phyloP scores from a whole-genome alignment of 371 early-diverging fungal species.

The Gilbertella persicaria region DNA sequence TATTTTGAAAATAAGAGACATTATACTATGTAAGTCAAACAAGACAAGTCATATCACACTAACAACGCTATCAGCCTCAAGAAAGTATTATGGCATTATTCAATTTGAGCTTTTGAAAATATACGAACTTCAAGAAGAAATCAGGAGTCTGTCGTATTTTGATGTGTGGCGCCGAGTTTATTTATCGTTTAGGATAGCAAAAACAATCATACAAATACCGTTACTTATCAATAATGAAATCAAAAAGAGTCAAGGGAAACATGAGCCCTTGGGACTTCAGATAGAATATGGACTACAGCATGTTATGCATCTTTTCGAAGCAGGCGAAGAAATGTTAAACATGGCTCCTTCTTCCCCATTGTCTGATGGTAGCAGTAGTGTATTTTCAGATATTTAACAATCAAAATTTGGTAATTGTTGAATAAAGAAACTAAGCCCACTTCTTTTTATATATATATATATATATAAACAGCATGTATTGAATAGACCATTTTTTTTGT shows the following conservation, averaged over 20 bases:
- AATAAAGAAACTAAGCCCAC: too few species aligned
- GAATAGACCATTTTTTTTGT: too few species aligned
- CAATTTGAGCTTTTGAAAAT: slow-evolving; percentile 63
- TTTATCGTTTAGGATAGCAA: slow-evolving; percentile 54
- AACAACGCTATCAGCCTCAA: slow-evolving; percentile 42
- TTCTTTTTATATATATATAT: too few species aligned
- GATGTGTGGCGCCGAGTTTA: slow-evolving; percentile 61
- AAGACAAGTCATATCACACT: not conserved
- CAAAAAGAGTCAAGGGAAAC: slow-evolving; percentile 1
- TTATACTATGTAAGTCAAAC: slow-evolving; percentile 46
- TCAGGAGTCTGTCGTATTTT: slow-evolving; percentile 57
- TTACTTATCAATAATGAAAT: slow-evolving; percentile 49
- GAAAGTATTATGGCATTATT: slow-evolving; percentile 58
- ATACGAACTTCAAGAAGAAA: slow-evolving; percentile 59
- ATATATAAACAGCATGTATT: too few species aligned
- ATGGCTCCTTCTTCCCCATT: too few species aligned
- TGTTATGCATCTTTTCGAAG: slow-evolving; percentile 3
- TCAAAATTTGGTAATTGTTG: too few species aligned
- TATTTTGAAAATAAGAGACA: slow-evolving; percentile 54
- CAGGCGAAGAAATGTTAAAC: not conserved
- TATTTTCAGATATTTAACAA: too few species aligned
- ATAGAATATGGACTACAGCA: slow-evolving; percentile 5
- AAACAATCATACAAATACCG: slow-evolving; percentile 55
- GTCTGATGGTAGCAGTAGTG: too few species aligned
- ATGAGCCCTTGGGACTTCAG: slow-evolving; percentile 1